Base-by-base conservation (phyloP, 108 stramenopile genomes). In the Cylindrotheca closterium region DNA sequence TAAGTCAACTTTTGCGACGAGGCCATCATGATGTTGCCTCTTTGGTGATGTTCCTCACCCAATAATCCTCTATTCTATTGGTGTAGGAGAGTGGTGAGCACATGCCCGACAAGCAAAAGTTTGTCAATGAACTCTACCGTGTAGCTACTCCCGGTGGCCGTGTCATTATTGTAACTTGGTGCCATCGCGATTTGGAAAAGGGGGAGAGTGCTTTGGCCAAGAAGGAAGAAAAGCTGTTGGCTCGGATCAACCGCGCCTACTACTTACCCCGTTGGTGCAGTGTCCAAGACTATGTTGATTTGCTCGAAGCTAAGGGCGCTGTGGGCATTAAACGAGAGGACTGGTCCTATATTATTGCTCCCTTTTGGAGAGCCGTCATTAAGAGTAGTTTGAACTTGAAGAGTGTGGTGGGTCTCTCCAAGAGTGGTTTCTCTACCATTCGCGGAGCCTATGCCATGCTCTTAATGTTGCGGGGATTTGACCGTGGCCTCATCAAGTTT, bases 341-440 rank as follows among this genome's bases (percentile, higher is more conserved):
- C 67, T 97, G 96, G 96, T 88, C 87, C 12, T 85, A 87, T 64
- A 81, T 91, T 57, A 92, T 97, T 65, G 91, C 89, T 26, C 96
- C 96, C 0, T 97, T 97, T 79, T 97, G 96, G 96, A 93, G 92
- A 69, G 96, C 96, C 8, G 96, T 97, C 30, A 91, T 95, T 51
- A 71, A 84, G 51, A 85, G 83, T 54, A 85, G 81, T 56, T 62
- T 92, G 63, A 90, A 94, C 62, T 48, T 88, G 7, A 79, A 74
- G 55, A 82, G 78, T 55, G 55, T 94, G 21, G 48, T 83, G 30
- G 93, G 93, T 24, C 65, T 94, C 64, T 23, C 88, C 33, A 82
- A 77, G 67, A 84, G 82, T 63, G 93, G 93, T 17, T 88, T 88
- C 51, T 78, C 77, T 10, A 92, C 93, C 8, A 65, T 79, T 50